These are phyloP conservation scores for Iris macrosiphon DNA, from an alignment of 106 monocot genomes.

Conservation along the genomic window DNA sequence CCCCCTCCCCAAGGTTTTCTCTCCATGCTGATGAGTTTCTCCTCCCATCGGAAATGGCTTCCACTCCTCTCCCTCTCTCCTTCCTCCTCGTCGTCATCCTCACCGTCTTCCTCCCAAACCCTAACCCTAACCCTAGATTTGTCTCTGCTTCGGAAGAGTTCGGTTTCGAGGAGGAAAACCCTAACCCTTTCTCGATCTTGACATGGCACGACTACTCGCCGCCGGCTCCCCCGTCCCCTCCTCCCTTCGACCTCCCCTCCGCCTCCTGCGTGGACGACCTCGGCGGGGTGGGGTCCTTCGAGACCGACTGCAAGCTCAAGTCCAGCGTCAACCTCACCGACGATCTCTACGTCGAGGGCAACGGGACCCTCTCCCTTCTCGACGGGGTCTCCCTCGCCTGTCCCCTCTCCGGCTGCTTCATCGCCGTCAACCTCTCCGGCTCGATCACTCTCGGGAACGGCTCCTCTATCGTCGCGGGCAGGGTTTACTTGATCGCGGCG, in stretches of 20 bases:
- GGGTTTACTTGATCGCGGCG: slow-evolving; percentile 29
- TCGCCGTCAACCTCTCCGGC: slow-evolving; percentile 54
- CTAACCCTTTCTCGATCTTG: slow-evolving; percentile 14
- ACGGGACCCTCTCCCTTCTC: slow-evolving; percentile 58
- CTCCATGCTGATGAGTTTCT: slow-evolving; percentile 5
- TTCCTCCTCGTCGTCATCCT: slow-evolving; percentile 6
- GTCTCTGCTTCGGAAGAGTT: not conserved
- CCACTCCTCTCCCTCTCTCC: too few species aligned
- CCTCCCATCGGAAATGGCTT: slow-evolving; percentile 9
- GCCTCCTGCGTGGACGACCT: slow-evolving; percentile 72
- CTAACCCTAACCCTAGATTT: slow-evolving; percentile 19
- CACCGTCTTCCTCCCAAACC: not conserved
- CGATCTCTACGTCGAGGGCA: slow-evolving; percentile 51
- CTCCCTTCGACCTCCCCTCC: slow-evolving; percentile 42
- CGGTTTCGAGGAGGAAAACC: not conserved
- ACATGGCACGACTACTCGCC: slow-evolving; percentile 68
- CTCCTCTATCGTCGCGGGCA: slow-evolving; percentile 55
- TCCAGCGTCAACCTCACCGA: slow-evolving; percentile 22
- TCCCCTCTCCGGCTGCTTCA: slow-evolving; percentile 48
- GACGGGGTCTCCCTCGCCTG: slow-evolving; percentile 50
- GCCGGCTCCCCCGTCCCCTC: slow-evolving; percentile 46
- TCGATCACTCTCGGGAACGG: slow-evolving; percentile 29
- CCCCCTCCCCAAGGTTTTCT: not conserved
- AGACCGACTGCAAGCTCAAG: slow-evolving; percentile 57
- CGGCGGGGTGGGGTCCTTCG: slow-evolving; percentile 62